Percentiles rank a stretch among this genome's conserved stretches.
These are phyloP conservation scores for Phalaenopsis hybrid DNA, from an alignment of 116 monocot genomes.

Conservation along the genomic window DNA sequence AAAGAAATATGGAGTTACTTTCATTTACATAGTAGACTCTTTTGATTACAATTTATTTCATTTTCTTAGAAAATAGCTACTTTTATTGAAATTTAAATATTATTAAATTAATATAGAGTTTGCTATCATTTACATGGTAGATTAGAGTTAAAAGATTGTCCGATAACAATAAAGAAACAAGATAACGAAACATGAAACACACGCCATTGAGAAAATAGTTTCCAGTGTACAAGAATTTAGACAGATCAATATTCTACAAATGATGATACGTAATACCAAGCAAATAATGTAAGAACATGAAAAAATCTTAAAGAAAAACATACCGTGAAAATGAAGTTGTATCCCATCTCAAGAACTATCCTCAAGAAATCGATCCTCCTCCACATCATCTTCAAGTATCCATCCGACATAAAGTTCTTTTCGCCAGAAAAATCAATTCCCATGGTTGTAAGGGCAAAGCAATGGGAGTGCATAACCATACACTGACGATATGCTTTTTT, in stretches of 20 bases:
- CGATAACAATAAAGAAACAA: too few species aligned
- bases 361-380: constrained; percentile 58
- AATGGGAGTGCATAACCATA: constrained; percentile 29
- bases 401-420: constrained; percentile 52
- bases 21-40: too few species aligned
- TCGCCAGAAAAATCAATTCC: constrained; percentile 65
- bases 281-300: background rate
- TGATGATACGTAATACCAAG: background rate
- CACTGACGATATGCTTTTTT: constrained; percentile 43
- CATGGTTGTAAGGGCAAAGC: constrained; percentile 40
- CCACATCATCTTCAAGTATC: constrained; percentile 82
- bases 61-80: too few species aligned
- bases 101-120: too few species aligned
- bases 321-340: constrained; percentile 70
- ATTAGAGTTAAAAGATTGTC: too few species aligned
- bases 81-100: too few species aligned
- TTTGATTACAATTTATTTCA: too few species aligned
- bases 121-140: too few species aligned
- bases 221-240: background rate
- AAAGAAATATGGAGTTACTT: too few species aligned
- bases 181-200: too few species aligned
- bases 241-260: background rate
- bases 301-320: constrained; percentile 1
- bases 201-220: background rate
- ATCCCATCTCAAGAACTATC: constrained; percentile 51